Evolutionary conservation across 768 basidiomycete genomes (phyloP), one percentile per base, ranked within the genome.

Genomic region (Imleria badia): DNA sequence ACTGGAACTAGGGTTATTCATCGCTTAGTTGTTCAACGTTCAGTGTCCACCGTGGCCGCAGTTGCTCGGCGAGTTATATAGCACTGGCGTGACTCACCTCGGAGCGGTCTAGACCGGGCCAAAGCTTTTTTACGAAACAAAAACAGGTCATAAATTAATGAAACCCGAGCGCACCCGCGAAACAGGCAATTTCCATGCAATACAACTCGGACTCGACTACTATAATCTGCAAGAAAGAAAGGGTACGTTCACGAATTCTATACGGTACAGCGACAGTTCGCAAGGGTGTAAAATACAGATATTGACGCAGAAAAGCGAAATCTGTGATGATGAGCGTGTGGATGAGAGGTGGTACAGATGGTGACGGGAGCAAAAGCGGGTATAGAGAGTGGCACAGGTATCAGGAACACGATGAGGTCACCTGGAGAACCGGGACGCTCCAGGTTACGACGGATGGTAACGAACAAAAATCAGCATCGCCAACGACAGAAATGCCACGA

Each of bases 311-410:
- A 17, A 12, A 11, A 50, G 51, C 45, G 53, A 56, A 52, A 54
- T 54, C 54, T 55, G 62, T 53, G 42, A 51, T 52, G 61, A 61
- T 59, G 65, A 51, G 51, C 51, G 55, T 59, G 58, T 58, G 60
- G 44, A 56, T 60, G 56, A 20, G 45, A 47, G 45, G 61, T 67
- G 52, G 46, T 68, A 68, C 64, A 67, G 31, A 62, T 66, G 66
- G 58, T 56, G 64, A 54, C 29, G 58, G 66, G 55, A 43, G 19
- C 19, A 44, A 52, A 22, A 46, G 61, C 60, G 66, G 67, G 67
- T 69, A 69, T 69, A 66, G 35, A 51, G 55, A 44, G 45, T 48
- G 65, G 55, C 66, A 67, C 59, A 69, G 67, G 67, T 69, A 69
- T 69, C 59, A 66, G 62, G 59, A 55, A 63, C 61, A 59, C 12